Percentiles rank a stretch among this genome's conserved stretches.
Conservation (phyloP, 78 protist genomes). For the Mantamonas sphyraenae region DNA sequence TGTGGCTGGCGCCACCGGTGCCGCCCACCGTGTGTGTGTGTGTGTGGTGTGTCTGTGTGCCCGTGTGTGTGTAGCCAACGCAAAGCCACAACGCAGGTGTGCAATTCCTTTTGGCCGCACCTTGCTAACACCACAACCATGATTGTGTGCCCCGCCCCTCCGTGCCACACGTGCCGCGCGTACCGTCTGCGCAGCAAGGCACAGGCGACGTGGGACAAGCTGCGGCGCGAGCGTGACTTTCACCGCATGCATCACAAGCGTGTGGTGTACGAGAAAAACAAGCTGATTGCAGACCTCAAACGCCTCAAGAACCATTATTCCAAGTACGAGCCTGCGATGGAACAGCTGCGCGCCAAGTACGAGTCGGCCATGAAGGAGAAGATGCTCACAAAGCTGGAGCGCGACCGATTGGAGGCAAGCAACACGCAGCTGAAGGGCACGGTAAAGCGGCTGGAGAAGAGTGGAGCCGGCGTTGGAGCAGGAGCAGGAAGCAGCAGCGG, state of each 20-base stretch:
- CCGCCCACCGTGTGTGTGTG: no score
- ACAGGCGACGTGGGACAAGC: conserved; percentile 44
- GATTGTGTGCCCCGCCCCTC: no score
- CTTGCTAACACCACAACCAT: no score
- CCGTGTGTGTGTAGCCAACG: no score
- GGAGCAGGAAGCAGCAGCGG: no score
- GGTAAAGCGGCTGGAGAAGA: conserved; percentile 15
- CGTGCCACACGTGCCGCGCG: no score
- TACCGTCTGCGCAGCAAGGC: conserved; percentile 32
- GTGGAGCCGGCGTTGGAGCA: no score
- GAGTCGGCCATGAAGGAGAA: conserved; percentile 48
- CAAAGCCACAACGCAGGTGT: no score
- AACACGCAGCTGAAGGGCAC: no score
- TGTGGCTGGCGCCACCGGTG: no score
- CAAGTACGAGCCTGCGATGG: conserved; percentile 25
- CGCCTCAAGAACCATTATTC: conserved; percentile 22
- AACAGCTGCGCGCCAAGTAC: conserved; percentile 34
- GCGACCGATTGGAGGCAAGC: conserved; percentile 18
- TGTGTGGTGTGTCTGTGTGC: no score
- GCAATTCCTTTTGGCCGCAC: no score
- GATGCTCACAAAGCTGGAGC: conserved; percentile 39
- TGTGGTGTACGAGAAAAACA: conserved; percentile 68
- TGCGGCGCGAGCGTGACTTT: conserved; percentile 68
- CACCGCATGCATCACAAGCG: conserved; percentile 65
- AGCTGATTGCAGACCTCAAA: conserved; percentile 45